These are phyloP conservation scores for Byssoonygena ceratinophila DNA, from an alignment of 2,329 filamentous ascomycete genomes.

Conservation along the genomic window DNA sequence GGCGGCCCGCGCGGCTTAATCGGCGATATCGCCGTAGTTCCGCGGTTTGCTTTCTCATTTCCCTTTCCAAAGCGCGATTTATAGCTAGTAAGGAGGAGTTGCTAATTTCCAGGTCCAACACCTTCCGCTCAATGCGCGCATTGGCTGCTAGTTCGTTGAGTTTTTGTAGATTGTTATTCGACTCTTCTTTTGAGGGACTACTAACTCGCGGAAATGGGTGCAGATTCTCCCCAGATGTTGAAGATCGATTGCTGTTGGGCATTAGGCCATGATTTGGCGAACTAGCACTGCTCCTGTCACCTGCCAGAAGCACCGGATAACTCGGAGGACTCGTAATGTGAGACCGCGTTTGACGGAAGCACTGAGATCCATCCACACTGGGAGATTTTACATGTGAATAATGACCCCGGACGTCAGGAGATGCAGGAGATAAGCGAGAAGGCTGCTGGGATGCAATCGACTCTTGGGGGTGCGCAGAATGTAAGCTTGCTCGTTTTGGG, in stretches of 20 bases:
- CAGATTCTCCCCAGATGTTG: conserved; percentile 11
- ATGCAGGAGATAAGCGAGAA: background rate
- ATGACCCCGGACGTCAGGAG: background rate
- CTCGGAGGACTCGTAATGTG: conserved; percentile 10
- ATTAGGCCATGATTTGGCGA: conserved; percentile 2
- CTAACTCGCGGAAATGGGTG: conserved; percentile 10
- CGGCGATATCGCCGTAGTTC: conserved; percentile 78
- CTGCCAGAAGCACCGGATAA: background rate
- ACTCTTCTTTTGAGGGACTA: conserved; percentile 15
- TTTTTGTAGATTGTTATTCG: conserved; percentile 8
- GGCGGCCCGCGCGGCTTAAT: conserved; percentile 67
- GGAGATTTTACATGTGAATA: conserved; percentile 17
- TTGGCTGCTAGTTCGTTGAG: conserved; percentile 72
- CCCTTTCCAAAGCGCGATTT: conserved; percentile 81
- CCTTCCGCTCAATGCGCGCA: conserved; percentile 83
- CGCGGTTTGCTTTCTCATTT: conserved; percentile 79
- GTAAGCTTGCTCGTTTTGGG: conserved; percentile 20
- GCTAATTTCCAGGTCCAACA: conserved; percentile 90
- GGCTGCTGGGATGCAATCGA: background rate
- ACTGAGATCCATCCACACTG: conserved; percentile 17
- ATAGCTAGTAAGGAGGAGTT: conserved; percentile 93
- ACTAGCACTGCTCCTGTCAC: background rate
- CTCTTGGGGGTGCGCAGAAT: conserved; percentile 18
- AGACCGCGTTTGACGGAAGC: conserved; percentile 5
- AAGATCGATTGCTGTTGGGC: conserved; percentile 10